Percentiles rank a stretch among this genome's conserved stretches.
phyloP scores from a whole-genome alignment of 352 stramenopile genomes.

The Phytophthora melonis region DNA sequence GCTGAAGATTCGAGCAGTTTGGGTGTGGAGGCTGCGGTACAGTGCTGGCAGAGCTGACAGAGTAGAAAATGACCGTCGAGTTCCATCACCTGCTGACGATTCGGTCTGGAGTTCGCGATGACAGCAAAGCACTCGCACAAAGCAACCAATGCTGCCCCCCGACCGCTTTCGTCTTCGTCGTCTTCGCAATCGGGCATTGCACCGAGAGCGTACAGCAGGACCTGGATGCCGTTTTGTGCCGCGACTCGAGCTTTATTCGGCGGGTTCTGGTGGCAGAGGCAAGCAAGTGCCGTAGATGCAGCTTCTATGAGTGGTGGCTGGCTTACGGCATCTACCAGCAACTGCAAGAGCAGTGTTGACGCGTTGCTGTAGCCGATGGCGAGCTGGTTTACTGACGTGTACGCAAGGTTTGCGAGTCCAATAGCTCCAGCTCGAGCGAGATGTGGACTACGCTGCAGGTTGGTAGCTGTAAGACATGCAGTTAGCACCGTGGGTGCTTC shows the following conservation, averaged over 20 bases:
- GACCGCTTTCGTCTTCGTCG: conserved; percentile 38
- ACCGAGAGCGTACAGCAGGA: conserved; percentile 68
- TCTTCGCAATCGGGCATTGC: conserved; percentile 33
- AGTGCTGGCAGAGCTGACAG: conserved; percentile 58
- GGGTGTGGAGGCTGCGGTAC: conserved; percentile 27
- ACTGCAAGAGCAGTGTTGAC: conserved; percentile 66
- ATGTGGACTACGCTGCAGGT: conserved; percentile 39
- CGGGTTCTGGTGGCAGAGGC: conserved; percentile 69
- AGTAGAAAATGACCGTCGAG: conserved; percentile 68
- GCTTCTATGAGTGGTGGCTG: conserved; percentile 57
- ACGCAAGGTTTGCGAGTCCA: conserved; percentile 70
- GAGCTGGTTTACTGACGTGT: conserved; percentile 77
- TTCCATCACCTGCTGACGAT: conserved; percentile 58
- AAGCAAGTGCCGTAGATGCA: conserved; percentile 52
- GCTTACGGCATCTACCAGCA: conserved; percentile 63
- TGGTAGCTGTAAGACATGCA: conserved; percentile 39
- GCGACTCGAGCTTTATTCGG: conserved; percentile 73
- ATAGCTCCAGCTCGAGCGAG: conserved; percentile 63
- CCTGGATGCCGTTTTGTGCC: conserved; percentile 75
- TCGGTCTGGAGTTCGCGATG: conserved; percentile 51
- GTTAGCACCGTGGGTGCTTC: conserved; percentile 63
- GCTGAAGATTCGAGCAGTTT: conserved; percentile 56
- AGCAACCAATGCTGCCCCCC: conserved; percentile 53
- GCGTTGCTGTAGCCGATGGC: conserved; percentile 79
- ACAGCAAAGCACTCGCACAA: conserved; percentile 65